Evolutionary conservation across 2,329 filamentous ascomycete genomes (phyloP).

Genomic region (Davidsoniella eucalypti): DNA sequence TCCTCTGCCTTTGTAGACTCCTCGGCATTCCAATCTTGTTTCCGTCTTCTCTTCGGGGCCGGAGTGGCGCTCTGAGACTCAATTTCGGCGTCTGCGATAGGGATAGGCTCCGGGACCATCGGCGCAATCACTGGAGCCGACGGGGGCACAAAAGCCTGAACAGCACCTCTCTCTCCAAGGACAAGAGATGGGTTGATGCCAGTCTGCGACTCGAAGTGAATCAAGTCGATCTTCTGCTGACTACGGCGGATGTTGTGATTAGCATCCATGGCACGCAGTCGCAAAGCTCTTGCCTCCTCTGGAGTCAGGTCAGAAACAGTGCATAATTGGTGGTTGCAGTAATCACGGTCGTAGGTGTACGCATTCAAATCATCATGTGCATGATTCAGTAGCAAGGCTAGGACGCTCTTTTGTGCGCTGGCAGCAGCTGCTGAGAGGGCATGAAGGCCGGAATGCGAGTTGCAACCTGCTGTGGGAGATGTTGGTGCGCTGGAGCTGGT

Average conservation of each 20-base stretch:
- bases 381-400: constrained; percentile 17
- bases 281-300: constrained; percentile 25
- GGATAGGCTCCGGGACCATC: constrained; percentile 7
- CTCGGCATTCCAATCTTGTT: constrained; percentile 6
- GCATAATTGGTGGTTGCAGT: constrained; percentile 22
- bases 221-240: constrained; percentile 22
- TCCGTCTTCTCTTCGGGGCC: constrained; percentile 10
- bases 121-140: constrained; percentile 7
- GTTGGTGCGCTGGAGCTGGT: not conserved
- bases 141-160: constrained; percentile 9
- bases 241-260: constrained; percentile 28
- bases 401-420: constrained; percentile 6
- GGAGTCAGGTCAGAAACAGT: constrained; percentile 21
- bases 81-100: constrained; percentile 11
- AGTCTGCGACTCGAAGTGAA: constrained; percentile 20
- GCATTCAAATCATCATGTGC: constrained; percentile 26
- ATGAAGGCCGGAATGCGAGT: constrained; percentile 1
- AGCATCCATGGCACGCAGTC: constrained; percentile 27
- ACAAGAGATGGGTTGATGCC: constrained; percentile 7
- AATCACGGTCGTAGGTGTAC: constrained; percentile 27
- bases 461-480: not conserved
- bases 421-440: constrained; percentile 6
- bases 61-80: constrained; percentile 1
- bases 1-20: constrained; percentile 11
- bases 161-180: constrained; percentile 13